Percentiles rank a stretch among this genome's conserved stretches.
phyloP scores from a whole-genome alignment of 2,329 filamentous ascomycete species.

The Cryphonectria parasitica region DNA sequence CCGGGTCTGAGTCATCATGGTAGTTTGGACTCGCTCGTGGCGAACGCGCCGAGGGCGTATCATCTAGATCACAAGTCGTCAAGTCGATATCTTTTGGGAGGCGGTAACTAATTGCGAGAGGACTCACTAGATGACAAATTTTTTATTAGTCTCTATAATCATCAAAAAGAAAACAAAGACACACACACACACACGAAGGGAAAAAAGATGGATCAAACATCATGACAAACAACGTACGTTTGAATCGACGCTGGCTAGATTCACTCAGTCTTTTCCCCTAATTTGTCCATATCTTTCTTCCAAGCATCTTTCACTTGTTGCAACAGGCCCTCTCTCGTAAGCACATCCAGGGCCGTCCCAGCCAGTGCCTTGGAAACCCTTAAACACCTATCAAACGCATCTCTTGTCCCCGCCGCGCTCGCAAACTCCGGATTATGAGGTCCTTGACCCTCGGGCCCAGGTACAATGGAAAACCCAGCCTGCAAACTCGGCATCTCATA shows the following conservation, averaged over 20 bases:
- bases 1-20: background rate
- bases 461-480: constrained; percentile 53
- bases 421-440: constrained; percentile 60
- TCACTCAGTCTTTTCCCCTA: background rate
- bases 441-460: constrained; percentile 47
- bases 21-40: background rate
- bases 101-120: background rate
- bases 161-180: no score
- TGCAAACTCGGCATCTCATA: constrained; percentile 61
- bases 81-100: background rate
- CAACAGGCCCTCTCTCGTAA: constrained; percentile 47
- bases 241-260: background rate
- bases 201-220: no score
- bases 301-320: constrained; percentile 47
- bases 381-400: constrained; percentile 50
- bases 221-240: background rate
- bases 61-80: background rate
- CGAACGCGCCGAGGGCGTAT: background rate
- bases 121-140: background rate
- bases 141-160: background rate
- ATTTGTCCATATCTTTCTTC: constrained; percentile 35
- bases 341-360: constrained; percentile 51
- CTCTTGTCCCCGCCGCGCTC: constrained; percentile 51
- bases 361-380: constrained; percentile 53
- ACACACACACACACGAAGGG: no score